These are phyloP conservation scores for Pyracantha coccinea DNA, from an alignment of 331 rosid genomes.

Conservation along the genomic window DNA sequence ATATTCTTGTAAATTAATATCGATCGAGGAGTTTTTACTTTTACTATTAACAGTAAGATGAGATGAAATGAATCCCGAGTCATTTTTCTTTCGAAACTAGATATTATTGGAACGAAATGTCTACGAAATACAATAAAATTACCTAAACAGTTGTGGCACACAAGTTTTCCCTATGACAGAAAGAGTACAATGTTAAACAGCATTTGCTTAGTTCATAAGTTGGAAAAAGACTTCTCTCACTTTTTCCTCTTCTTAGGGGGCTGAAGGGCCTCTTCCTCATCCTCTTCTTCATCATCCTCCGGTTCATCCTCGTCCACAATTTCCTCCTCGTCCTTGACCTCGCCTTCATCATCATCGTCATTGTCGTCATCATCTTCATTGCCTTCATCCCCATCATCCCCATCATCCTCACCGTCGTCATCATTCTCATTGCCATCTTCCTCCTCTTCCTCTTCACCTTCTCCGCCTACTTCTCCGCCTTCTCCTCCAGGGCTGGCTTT, in stretches of 20 bases:
- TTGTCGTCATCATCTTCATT: not conserved
- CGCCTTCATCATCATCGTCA: not conserved
- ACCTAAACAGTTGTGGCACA: constrained; percentile 1
- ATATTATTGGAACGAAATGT: constrained; percentile 3
- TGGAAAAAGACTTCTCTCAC: not conserved
- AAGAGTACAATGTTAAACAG: not conserved
- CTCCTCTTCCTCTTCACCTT: constrained; percentile 3
- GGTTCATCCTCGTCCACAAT: constrained; percentile 4
- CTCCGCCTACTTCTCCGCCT: constrained; percentile 8
- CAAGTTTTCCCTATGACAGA: not conserved
- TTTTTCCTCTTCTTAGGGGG: constrained; percentile 43
- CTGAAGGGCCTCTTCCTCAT: constrained; percentile 29
- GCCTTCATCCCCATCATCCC: not conserved
- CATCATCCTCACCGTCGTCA: not conserved
- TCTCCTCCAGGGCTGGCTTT: constrained; percentile 3
- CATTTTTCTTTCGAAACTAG: not conserved
- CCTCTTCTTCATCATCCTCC: constrained; percentile 24
- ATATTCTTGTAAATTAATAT: constrained; percentile 8
- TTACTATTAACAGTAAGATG: too few species aligned
- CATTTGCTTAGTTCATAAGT: not conserved
- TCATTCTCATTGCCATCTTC: not conserved
- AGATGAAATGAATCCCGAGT: too few species aligned
- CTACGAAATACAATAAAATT: not conserved
- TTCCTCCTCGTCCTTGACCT: constrained; percentile 7
- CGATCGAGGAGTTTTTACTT: not conserved